Percentiles rank a stretch among this genome's conserved stretches.
Conservation (phyloP, 495 filamentous ascomycete species). For the Daldinia caldariorum region DNA sequence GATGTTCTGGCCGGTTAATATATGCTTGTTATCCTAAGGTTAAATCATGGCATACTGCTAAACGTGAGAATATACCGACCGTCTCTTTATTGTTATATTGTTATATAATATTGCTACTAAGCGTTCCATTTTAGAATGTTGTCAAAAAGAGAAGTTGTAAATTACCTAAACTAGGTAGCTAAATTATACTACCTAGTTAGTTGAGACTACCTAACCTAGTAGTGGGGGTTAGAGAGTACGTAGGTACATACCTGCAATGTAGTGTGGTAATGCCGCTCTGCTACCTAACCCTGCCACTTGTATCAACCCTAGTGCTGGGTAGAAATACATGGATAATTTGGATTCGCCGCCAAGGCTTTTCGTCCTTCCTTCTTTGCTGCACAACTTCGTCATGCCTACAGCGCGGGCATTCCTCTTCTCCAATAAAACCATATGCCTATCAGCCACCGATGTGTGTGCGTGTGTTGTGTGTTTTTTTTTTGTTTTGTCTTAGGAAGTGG, state of each 20-base stretch:
- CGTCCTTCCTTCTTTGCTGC: background rate
- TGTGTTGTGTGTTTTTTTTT: too few species aligned
- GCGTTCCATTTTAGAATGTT: slow-evolving; percentile 4
- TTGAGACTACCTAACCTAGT: too few species aligned
- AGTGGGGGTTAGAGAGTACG: too few species aligned
- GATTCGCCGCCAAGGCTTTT: slow-evolving; percentile 19
- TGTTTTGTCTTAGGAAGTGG: too few species aligned
- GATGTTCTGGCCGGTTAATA: background rate
- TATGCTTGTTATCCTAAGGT: background rate
- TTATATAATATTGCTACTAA: slow-evolving; percentile 6
- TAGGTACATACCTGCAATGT: too few species aligned
- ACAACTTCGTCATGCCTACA: slow-evolving; percentile 14
- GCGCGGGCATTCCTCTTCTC: background rate
- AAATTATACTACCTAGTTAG: too few species aligned
- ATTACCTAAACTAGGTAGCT: too few species aligned
- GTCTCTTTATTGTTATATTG: background rate
- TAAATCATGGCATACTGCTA: background rate
- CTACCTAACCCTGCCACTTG: slow-evolving; percentile 3
- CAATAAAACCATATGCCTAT: background rate
- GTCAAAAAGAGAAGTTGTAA: slow-evolving; percentile 8
- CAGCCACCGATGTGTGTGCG: too few species aligned
- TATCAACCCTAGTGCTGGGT: slow-evolving; percentile 5
- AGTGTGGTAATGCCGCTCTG: too few species aligned
- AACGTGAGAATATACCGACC: background rate
- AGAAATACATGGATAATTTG: slow-evolving; percentile 13